A percentile compares a stretch with the other conserved stretches of the same genome.
Conservation (phyloP, 148 eudicot genomes). For the Rhododendron kiyosumense region DNA sequence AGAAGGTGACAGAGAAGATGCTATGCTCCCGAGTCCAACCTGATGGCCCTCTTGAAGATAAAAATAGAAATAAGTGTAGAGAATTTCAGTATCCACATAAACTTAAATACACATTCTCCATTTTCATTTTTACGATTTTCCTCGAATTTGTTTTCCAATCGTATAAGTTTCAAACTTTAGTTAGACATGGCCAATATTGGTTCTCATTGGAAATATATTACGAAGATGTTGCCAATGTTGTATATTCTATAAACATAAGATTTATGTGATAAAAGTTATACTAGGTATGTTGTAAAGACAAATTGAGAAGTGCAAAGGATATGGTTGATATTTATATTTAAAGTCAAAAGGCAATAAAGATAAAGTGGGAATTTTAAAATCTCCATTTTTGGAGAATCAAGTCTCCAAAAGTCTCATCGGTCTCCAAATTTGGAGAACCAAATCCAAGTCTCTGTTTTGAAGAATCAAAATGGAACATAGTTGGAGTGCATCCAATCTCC, state of each 20-base stretch:
- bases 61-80: not conserved
- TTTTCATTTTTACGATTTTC: not conserved
- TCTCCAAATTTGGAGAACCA: not conserved
- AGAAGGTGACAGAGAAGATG: too few species aligned
- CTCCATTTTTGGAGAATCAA: not conserved
- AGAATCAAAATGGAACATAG: not conserved
- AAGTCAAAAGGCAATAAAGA: not conserved
- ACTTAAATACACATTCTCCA: not conserved
- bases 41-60: not conserved
- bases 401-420: not conserved
- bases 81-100: not conserved
- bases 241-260: not conserved
- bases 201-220: not conserved
- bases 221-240: not conserved
- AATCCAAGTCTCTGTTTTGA: not conserved
- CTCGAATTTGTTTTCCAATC: not conserved
- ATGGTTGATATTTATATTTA: not conserved
- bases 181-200: not conserved
- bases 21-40: too few species aligned
- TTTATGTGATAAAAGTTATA: not conserved
- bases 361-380: not conserved
- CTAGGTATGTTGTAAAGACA: not conserved
- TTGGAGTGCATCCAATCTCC: not conserved
- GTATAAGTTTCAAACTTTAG: not conserved
- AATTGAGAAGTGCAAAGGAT: not conserved